Evolutionary conservation across 192 early-diverging fungal genomes (phyloP).

Genomic region (Coemansia guatemalensis): DNA sequence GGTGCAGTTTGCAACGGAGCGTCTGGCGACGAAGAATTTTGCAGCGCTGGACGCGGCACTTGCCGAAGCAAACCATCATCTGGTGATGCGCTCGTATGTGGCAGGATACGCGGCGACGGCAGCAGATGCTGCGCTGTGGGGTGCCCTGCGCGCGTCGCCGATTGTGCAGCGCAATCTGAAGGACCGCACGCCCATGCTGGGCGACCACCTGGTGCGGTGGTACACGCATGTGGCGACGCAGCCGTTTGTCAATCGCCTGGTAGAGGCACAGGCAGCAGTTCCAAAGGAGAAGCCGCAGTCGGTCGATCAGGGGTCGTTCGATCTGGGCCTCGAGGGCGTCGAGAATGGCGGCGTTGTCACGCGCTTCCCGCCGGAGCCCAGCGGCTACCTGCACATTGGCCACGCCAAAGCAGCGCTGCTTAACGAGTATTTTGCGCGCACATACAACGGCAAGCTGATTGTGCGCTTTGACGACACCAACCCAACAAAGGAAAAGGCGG

Average conservation of each 20-base stretch:
- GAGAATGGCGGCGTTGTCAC: conserved; percentile 90
- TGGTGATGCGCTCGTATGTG: conserved; percentile 79
- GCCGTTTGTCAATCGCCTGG: conserved; percentile 54
- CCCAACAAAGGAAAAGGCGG: conserved; percentile 92
- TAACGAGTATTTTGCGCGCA: conserved; percentile 94
- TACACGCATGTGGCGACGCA: conserved; percentile 69
- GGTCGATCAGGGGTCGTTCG: conserved; percentile 89
- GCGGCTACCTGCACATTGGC: conserved; percentile 98
- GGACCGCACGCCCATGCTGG: conserved; percentile 58
- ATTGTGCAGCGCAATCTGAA: conserved; percentile 82
- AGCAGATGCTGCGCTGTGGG: conserved; percentile 89
- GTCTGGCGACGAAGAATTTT: conserved; percentile 63
- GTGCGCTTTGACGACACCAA: conserved; percentile 99
- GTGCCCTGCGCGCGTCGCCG: conserved; percentile 75
- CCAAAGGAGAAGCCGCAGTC: conserved; percentile 33
- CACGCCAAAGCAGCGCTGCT: conserved; percentile 98
- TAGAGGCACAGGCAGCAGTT: conserved; percentile 5
- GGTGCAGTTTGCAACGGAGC: conserved; percentile 68
- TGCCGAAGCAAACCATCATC: conserved; percentile 73
- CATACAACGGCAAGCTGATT: conserved; percentile 90
- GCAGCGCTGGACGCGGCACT: conserved; percentile 70
- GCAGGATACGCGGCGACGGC: conserved; percentile 73
- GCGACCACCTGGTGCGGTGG: conserved; percentile 78
- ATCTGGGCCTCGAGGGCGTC: conserved; percentile 81
- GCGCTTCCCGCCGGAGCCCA: conserved; percentile 98